Evolutionary conservation across 305 asterid species (phyloP), one percentile per base, ranked within the genome.

Genomic region (Fraxinus nigra): DNA sequence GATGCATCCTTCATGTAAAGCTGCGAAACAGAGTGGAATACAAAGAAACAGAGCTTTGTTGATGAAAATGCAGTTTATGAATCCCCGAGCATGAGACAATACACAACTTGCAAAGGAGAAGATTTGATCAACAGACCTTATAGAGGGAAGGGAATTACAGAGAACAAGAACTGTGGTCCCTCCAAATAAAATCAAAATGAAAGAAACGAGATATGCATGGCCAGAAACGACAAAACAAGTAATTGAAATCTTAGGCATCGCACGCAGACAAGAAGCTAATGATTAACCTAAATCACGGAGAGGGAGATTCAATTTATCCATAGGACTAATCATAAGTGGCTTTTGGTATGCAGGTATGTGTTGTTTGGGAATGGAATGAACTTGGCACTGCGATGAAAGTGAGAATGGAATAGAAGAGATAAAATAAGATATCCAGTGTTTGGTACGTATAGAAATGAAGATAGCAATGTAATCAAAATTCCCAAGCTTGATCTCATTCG

Each of bases 1-100:
- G 98, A 89, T 80, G 93, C 91, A 84, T 95, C 97, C 87, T 94
- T 95, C 10, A 91, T 90, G 80, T 89, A 91, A 61, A 95, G 93
- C 99, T 95, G 85, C 40, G 80, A 5, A 82, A 85, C 30, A 43
- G 54, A 43, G 54, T 61, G 63, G 79, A 56, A 33, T 18, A 80
- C 14, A 78, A 24, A 43, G 80, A 5, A 82, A 85, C 30, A 43
- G 54, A 43, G 54, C n/a, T 43, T 43, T 13, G 54, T 43, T 43
- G 54, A 43, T 43, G 5, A 43, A 43, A 43, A 43, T 43, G 11
- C 54, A 43, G 54, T 43, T 11, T 43, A 43, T 43, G 54, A 43
- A 43, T 11, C 54, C n/a, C 16, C 2, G 54, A 13, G 54, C 13
- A 30, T 30, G 32, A 30, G 32, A 30, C 0, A 3, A 43, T 2